Percentiles rank a stretch among this genome's conserved stretches.
phyloP scores from a whole-genome alignment of 768 basidiomycete genomes.

The Psilocybe tampanensis region DNA sequence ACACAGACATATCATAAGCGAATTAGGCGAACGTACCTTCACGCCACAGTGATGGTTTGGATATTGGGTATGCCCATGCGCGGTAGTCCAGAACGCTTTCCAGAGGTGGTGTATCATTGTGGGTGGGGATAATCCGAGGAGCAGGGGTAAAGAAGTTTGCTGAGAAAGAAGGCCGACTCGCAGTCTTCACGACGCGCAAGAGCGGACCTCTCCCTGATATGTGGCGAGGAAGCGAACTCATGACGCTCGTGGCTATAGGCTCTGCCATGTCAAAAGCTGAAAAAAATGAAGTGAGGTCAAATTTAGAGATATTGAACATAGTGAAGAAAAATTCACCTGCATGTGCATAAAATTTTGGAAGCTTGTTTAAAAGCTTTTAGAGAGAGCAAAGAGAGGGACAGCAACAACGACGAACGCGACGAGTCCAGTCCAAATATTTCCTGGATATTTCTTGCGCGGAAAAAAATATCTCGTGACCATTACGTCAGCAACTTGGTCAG shows the following conservation, averaged over 20 bases:
- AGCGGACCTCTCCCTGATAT: constrained; percentile 21
- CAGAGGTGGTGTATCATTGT: constrained; percentile 29
- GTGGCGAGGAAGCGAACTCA: constrained; percentile 45
- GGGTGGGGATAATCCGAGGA: constrained; percentile 52
- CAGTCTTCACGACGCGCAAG: constrained; percentile 15
- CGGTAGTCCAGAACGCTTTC: constrained; percentile 38
- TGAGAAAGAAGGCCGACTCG: constrained; percentile 31
- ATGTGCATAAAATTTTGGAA: background rate
- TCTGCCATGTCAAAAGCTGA: constrained; percentile 6
- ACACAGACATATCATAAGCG: background rate
- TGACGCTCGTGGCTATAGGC: constrained; percentile 50
- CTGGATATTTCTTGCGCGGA: background rate
- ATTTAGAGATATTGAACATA: background rate
- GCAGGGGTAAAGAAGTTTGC: constrained; percentile 59
- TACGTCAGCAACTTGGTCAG: background rate
- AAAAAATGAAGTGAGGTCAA: background rate
- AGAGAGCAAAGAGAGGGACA: background rate
- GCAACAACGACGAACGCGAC: background rate
- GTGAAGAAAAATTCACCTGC: background rate
- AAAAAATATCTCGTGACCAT: constrained; percentile 9
- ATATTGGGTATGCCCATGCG: constrained; percentile 47
- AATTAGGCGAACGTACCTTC: constrained; percentile 37
- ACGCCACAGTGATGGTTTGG: constrained; percentile 50
- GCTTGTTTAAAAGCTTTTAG: background rate
- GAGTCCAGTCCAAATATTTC: no score